phyloP scores from a whole-genome alignment of 2,329 filamentous ascomycete genomes.

The Fusarium pilosicola region DNA sequence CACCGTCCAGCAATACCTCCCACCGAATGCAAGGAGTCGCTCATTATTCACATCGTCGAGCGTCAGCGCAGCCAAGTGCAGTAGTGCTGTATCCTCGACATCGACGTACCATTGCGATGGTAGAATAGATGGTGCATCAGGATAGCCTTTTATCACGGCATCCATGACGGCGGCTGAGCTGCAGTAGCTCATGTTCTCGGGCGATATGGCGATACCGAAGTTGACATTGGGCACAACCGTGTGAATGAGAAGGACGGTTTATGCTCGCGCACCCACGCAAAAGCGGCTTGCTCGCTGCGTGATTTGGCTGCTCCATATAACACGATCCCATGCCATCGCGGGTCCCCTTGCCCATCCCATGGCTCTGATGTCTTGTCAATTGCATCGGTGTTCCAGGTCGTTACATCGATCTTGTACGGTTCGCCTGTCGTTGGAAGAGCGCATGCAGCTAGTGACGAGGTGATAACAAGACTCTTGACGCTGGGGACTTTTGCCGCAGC shows the following conservation, averaged over 20 bases:
- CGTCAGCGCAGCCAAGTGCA: not conserved
- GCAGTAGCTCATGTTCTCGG: not conserved
- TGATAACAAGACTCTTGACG: not conserved
- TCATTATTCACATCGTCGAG: not conserved
- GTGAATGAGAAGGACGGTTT: not conserved
- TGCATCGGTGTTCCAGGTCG: not conserved
- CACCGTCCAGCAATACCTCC: not conserved
- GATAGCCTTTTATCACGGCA: not conserved
- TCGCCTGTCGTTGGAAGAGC: not conserved
- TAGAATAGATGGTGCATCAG: not conserved
- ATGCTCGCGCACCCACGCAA: not conserved
- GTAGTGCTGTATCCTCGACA: not conserved
- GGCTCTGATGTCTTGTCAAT: not conserved
- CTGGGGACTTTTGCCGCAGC: not conserved
- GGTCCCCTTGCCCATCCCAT: not conserved
- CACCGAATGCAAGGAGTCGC: not conserved
- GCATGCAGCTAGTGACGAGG: not conserved
- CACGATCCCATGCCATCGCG: not conserved
- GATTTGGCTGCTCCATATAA: not conserved
- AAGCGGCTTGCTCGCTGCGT: not conserved
- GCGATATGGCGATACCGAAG: not conserved
- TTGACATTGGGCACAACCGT: not conserved
- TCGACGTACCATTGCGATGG: not conserved
- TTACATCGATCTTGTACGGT: not conserved
- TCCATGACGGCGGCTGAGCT: not conserved